Evolutionary conservation across 108 stramenopile genomes (phyloP), one percentile per base, ranked within the genome.

Genomic region (Pseudonitzschia delicatissima): DNA sequence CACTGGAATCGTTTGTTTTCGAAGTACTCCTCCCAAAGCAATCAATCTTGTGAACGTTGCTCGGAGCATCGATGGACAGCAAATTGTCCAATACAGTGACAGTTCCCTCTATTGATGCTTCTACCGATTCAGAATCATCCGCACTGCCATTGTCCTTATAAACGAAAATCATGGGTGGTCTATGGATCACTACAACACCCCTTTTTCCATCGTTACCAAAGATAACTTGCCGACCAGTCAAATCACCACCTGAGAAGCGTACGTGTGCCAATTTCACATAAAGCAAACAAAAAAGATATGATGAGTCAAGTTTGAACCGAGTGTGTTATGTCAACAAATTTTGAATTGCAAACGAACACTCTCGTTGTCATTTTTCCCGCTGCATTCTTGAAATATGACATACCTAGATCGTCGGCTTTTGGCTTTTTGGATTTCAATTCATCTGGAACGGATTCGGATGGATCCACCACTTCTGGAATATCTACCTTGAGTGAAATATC

Each of bases 81-180:
- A 72, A 47, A 27, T 48, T 69, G n/a, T 62, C 74, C 35, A 68
- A 49, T 2, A 77, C 65, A 53, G 66, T 35, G 4, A 74, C 61
- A 0, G n/a, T 29, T 1, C 57, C 68, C n/a, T 75, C 74, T 5
- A 57, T 25, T 11, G 44, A 21, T 15, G 36, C 5, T 27, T 29
- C n/a, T 26, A 5, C 39, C 12, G 55, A n/a, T 50, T 21, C 15
- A 15, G 33, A 25, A 45, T 58, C 57, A 42, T 47, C 66, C 50
- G 50, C 75, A 1, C 5, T 9, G 13, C 25, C 20, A 12, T 45
- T 39, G 20, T 45, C 44, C 18, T 64, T 52, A 7, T 85, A 71
- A 18, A 92, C 87, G 71, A 92, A 94, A 28, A 79, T 87, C 48
- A 94, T 70, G 17, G 93, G 93, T 61, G 87, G 87, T 45, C 93